Conservation (phyloP, 1,139 yeast genomes). For the Geotrichum aggregatum region DNA sequence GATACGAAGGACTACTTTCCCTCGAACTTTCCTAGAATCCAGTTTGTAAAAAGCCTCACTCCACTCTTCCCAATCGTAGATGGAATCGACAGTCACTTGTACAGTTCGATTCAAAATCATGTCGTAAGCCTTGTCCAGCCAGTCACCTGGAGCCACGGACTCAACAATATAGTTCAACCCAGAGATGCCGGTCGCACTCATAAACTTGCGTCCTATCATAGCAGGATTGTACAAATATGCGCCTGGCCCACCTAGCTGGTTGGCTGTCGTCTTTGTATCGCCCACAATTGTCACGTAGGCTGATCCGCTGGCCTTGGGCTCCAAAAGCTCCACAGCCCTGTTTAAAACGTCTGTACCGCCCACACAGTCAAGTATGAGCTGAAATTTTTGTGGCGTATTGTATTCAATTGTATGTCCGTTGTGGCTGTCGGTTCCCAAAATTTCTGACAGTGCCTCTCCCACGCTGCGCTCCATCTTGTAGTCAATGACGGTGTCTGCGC, state of each 20-base stretch:
- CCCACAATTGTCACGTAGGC: constrained; percentile 52
- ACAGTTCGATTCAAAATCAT: constrained; percentile 45
- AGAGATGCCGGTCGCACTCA: constrained; percentile 29
- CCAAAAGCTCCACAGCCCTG: constrained; percentile 38
- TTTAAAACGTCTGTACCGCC: constrained; percentile 35
- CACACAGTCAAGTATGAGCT: constrained; percentile 20
- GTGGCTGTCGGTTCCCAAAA: not conserved
- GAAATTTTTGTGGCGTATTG: constrained; percentile 10
- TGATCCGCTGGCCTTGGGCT: constrained; percentile 42
- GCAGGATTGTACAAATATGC: constrained; percentile 30
- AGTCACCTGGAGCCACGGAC: constrained; percentile 26
- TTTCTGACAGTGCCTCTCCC: constrained; percentile 16
- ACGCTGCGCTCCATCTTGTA: constrained; percentile 41
- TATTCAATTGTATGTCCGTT: not conserved
- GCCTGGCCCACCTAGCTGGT: constrained; percentile 27
- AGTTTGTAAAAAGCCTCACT: constrained; percentile 49
- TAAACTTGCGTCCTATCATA: constrained; percentile 34
- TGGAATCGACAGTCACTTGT: constrained; percentile 51
- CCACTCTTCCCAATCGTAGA: constrained; percentile 48
- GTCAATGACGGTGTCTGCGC: constrained; percentile 52
- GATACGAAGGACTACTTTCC: constrained; percentile 50
- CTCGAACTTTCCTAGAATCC: constrained; percentile 49
- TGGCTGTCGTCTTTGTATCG: constrained; percentile 38
- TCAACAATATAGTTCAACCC: constrained; percentile 37
- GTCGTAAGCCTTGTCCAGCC: constrained; percentile 36